phyloP scores from a whole-genome alignment of 2,329 filamentous ascomycete species.

The Pseudogymnoascus pannorum region DNA sequence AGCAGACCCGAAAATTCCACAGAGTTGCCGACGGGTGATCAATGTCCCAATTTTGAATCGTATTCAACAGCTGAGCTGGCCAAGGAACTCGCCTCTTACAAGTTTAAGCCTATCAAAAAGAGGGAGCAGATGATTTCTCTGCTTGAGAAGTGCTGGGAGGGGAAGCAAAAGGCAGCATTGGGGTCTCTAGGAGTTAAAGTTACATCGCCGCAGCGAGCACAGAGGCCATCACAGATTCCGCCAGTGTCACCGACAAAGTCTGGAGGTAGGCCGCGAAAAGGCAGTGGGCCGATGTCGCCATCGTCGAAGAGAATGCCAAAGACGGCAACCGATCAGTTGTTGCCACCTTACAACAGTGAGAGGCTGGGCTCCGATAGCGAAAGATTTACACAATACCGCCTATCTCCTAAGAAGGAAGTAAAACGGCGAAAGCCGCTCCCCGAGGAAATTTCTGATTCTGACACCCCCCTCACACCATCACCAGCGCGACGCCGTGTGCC shows the following conservation, averaged over 20 bases:
- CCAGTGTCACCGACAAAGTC: constrained; percentile 30
- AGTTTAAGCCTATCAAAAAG: constrained; percentile 65
- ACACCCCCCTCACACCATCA: constrained; percentile 23
- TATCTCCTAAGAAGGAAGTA: constrained; percentile 26
- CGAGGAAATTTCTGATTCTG: constrained; percentile 47
- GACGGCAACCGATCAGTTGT: constrained; percentile 11
- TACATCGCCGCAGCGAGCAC: constrained; percentile 9
- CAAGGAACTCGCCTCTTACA: constrained; percentile 55
- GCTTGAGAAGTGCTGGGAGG: constrained; percentile 64
- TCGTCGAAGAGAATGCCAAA: background rate
- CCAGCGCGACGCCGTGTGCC: constrained; percentile 21
- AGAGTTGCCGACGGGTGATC: constrained; percentile 1
- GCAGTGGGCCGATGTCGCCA: constrained; percentile 1
- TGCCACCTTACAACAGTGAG: constrained; percentile 14
- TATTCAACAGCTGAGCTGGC: constrained; percentile 57
- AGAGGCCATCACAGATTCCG: constrained; percentile 26
- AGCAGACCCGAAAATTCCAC: background rate
- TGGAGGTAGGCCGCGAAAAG: constrained; percentile 39
- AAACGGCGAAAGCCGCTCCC: constrained; percentile 23
- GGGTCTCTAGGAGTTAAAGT: constrained; percentile 17
- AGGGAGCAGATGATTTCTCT: constrained; percentile 63
- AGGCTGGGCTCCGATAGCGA: constrained; percentile 19
- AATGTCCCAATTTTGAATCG: constrained; percentile 48
- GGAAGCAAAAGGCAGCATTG: constrained; percentile 37
- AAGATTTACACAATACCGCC: constrained; percentile 16